These are phyloP conservation scores for Citrus unshiu DNA, from an alignment of 345 rosid species.

Conservation along the genomic window DNA sequence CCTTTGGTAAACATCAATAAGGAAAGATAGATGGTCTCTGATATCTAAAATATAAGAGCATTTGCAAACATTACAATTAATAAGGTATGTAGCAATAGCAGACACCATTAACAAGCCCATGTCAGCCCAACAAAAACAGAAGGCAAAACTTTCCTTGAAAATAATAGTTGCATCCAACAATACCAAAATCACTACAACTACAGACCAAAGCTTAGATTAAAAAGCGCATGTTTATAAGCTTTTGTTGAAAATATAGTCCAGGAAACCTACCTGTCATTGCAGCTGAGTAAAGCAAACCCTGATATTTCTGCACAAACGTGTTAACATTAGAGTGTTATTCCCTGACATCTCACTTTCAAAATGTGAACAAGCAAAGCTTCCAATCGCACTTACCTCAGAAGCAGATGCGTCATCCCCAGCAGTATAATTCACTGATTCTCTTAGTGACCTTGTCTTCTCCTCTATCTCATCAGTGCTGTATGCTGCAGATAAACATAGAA, in stretches of 20 bases:
- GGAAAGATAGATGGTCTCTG: neutral
- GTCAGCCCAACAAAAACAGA: neutral
- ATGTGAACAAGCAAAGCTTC: neutral
- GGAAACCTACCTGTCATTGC: conserved; percentile 57
- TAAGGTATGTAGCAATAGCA: neutral
- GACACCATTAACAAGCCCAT: neutral
- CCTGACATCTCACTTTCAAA: neutral
- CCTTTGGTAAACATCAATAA: too few species aligned
- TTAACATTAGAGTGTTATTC: neutral
- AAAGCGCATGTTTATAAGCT: neutral
- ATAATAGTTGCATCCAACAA: neutral
- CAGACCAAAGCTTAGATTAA: neutral
- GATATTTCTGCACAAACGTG: conserved; percentile 57
- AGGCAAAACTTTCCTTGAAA: neutral
- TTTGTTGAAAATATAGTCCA: neutral
- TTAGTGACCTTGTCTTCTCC: conserved; percentile 58
- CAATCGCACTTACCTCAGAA: conserved; percentile 44
- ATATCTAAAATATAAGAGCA: neutral
- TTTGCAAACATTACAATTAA: neutral
- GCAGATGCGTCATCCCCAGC: conserved; percentile 38
- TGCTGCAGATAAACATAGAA: conserved; percentile 38
- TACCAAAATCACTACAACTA: neutral
- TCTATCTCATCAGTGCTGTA: conserved; percentile 67
- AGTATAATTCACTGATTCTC: conserved; percentile 45
- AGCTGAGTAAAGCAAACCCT: conserved; percentile 50